phyloP scores from a whole-genome alignment of 2,329 filamentous ascomycete species.

The Ceratocystis eucalypticola region DNA sequence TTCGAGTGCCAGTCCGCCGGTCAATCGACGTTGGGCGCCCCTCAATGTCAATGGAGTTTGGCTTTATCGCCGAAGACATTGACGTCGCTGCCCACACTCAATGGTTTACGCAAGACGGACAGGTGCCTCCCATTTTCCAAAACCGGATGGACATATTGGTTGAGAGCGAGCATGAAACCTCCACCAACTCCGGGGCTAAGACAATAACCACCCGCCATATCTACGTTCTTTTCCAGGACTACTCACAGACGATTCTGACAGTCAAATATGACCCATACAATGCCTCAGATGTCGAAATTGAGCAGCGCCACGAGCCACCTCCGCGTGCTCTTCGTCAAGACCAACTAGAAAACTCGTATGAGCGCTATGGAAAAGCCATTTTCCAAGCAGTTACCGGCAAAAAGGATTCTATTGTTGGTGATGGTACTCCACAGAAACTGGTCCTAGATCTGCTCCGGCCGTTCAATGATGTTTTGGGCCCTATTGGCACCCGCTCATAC shows the following conservation, averaged over 20 bases:
- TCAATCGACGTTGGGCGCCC: slow-evolving; percentile 68
- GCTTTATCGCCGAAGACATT: slow-evolving; percentile 77
- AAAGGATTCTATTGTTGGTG: slow-evolving; percentile 69
- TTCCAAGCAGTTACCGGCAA: slow-evolving; percentile 54
- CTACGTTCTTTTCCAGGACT: slow-evolving; percentile 85
- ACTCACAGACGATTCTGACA: slow-evolving; percentile 83
- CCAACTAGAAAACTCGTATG: slow-evolving; percentile 76
- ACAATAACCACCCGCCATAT: slow-evolving; percentile 64
- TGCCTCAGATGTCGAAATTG: slow-evolving; percentile 56
- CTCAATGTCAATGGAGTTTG: slow-evolving; percentile 54
- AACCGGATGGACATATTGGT: slow-evolving; percentile 69
- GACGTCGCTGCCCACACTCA: slow-evolving; percentile 60
- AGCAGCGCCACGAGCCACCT: slow-evolving; percentile 77
- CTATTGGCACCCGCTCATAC: slow-evolving; percentile 79
- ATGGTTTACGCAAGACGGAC: slow-evolving; percentile 80
- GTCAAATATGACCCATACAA: slow-evolving; percentile 66
- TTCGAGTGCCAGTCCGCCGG: slow-evolving; percentile 34
- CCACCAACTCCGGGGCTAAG: slow-evolving; percentile 55
- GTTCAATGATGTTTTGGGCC: slow-evolving; percentile 58
- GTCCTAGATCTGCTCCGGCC: slow-evolving; percentile 67
- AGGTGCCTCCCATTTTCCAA: slow-evolving; percentile 68
- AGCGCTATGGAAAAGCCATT: slow-evolving; percentile 67
- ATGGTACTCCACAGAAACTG: slow-evolving; percentile 67
- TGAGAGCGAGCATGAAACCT: slow-evolving; percentile 66
- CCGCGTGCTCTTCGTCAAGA: slow-evolving; percentile 76